Conservation (phyloP, 176 grass and related monocot genomes). For the Zizania latifolia region DNA sequence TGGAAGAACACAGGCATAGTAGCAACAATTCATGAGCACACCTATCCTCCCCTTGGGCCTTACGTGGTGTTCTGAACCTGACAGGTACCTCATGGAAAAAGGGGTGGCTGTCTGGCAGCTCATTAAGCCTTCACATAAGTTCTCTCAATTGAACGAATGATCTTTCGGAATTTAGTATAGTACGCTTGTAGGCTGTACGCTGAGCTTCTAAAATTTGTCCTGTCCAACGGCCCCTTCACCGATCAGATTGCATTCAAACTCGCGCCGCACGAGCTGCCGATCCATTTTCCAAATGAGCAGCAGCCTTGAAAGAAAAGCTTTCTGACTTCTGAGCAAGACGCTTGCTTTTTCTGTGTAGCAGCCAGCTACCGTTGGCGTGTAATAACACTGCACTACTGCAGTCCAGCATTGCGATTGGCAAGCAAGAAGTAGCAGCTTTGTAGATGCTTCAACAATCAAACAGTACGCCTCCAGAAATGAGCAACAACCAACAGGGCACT, state of each 20-base stretch:
- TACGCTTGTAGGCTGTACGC: neutral
- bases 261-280: neutral
- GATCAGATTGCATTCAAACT: constrained; percentile 22
- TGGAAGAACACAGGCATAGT: no score
- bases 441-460: constrained; percentile 22
- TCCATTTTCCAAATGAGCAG: neutral
- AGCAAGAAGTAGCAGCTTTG: constrained; percentile 11
- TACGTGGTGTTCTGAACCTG: neutral
- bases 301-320: neutral
- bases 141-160: neutral
- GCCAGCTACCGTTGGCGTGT: neutral
- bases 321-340: neutral
- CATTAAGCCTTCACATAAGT: neutral
- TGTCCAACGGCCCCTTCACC: constrained; percentile 17
- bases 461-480: no score
- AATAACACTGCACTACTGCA: no score
- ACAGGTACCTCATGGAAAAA: neutral
- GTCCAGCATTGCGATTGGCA: neutral
- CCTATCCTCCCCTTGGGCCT: neutral
- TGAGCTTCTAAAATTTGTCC: neutral
- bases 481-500: neutral
- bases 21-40: neutral
- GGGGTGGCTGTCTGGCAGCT: no score
- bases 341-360: neutral
- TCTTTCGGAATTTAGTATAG: neutral